Conservation (phyloP, 495 filamentous ascomycete species). For the Aspergillus carlsbadensis region DNA sequence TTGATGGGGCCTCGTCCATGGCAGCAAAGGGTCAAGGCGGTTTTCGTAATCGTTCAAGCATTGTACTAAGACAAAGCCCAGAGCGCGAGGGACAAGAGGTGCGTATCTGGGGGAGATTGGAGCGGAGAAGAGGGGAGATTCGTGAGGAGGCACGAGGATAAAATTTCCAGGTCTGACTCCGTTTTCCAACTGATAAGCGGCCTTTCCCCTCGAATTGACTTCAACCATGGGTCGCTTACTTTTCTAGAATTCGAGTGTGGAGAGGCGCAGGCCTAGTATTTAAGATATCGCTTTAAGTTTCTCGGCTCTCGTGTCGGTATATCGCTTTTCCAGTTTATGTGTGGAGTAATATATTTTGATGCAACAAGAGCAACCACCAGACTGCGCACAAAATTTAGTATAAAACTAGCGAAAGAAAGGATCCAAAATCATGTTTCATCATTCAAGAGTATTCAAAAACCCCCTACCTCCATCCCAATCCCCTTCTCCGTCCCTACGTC, state of each 20-base stretch:
- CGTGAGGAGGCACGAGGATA: neutral
- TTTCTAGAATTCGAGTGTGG: neutral
- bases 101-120: neutral
- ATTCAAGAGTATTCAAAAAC: slow-evolving; percentile 48
- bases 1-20: slow-evolving; percentile 30
- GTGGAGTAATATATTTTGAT: too few species aligned
- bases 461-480: slow-evolving; percentile 66
- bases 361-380: too few species aligned
- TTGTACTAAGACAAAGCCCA: slow-evolving; percentile 13
- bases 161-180: slow-evolving; percentile 6
- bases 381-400: too few species aligned
- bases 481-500: slow-evolving; percentile 66
- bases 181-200: slow-evolving; percentile 13
- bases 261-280: too few species aligned
- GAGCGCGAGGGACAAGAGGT: neutral
- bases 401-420: too few species aligned
- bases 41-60: slow-evolving; percentile 13
- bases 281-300: neutral
- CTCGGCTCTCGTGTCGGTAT: neutral
- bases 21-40: slow-evolving; percentile 21
- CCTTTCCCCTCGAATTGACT: neutral
- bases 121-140: neutral
- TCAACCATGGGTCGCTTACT: slow-evolving; percentile 1
- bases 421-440: too few species aligned
- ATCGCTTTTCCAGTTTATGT: too few species aligned